Percentiles rank a stretch among this genome's conserved stretches.
These are phyloP conservation scores for Candida michaelii DNA, from an alignment of 805 yeast species.

Conservation along the genomic window DNA sequence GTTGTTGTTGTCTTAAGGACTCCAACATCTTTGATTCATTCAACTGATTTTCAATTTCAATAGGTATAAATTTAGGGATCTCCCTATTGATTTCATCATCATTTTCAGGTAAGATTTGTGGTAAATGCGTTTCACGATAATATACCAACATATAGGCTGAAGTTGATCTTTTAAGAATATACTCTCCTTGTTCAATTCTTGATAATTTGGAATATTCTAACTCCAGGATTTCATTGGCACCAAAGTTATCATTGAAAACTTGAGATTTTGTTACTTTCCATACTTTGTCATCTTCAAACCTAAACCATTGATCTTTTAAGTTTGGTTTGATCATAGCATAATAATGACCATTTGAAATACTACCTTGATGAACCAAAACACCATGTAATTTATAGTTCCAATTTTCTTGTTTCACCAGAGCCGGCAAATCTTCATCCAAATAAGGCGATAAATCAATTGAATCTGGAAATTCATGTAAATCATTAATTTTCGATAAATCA, in stretches of 20 bases:
- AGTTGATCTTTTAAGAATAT: conserved; percentile 72
- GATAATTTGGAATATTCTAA: conserved; percentile 51
- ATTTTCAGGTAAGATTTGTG: conserved; percentile 59
- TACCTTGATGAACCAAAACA: conserved; percentile 94
- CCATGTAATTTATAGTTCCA: conserved; percentile 88
- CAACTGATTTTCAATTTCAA: conserved; percentile 62
- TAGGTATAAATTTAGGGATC: conserved; percentile 65
- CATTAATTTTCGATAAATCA: conserved; percentile 86
- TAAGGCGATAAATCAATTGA: conserved; percentile 77
- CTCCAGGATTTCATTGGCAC: conserved; percentile 62
- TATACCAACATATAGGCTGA: conserved; percentile 98
- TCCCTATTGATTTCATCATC: conserved; percentile 40
- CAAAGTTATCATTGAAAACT: conserved; percentile 90
- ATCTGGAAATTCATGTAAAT: conserved; percentile 85
- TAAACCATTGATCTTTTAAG: conserved; percentile 68
- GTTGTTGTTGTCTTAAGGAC: conserved; percentile 65
- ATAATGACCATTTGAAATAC: conserved; percentile 93
- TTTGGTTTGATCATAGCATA: conserved; percentile 90
- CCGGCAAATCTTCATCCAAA: conserved; percentile 56
- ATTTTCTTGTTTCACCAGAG: conserved; percentile 47
- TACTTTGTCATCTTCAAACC: conserved; percentile 95
- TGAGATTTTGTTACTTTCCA: conserved; percentile 81
- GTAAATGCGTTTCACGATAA: conserved; percentile 61
- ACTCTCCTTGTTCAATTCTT: conserved; percentile 60
- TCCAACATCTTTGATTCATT: conserved; percentile 54